Evolutionary conservation across 2,329 filamentous ascomycete genomes (phyloP), one percentile per base, ranked within the genome.

Genomic region (Pseudohalonectria lignicola): DNA sequence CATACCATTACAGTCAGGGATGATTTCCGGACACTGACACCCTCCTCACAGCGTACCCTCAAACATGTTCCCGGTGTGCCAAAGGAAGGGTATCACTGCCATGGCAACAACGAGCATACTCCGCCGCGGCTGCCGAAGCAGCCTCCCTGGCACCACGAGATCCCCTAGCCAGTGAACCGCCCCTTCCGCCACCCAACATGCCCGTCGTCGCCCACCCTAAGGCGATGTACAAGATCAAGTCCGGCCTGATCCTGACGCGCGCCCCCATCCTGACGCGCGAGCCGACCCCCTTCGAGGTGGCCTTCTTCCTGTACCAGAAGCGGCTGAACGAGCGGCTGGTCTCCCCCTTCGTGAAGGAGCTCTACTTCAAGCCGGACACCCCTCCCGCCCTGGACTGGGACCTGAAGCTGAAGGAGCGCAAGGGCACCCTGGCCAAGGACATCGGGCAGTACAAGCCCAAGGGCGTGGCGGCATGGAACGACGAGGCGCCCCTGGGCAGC

Each of bases 291-390:
- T 96, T 98, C 62, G 92, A 98, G 62, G 83, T 86, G 54, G 73
- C 90, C 46, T 96, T 82, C 64, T 94, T 82, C 69, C 87, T 98
- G 58, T 98, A 98, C 66, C 92, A 98, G 66, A 90, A 90, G 52
- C 86, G 92, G 12, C 73, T 98, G 43, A 94, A 96, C 61, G 92
- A 98, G 69, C 84, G 92, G 31, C 72, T 94, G 37, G 79, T 81
- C 16, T 73, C 92, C 4, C 85, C 88, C 2, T 98, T 96, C 60
- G 83, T 83, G 40, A 78, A 84, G 48, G 84, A 84, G 57, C 92
- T 96, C 64, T 98, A 94, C 72, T 94, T 88, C 74, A 94, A 94
- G 68, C 79, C 79, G 49, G 85, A 86, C 54, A 94, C 88, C 10
- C 81, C 87, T 1, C 71, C 77, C 8, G 84, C 88, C 47, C 68